These are phyloP conservation scores for Abrus precatorius DNA, from an alignment of 306 rosid species.

Conservation along the genomic window DNA sequence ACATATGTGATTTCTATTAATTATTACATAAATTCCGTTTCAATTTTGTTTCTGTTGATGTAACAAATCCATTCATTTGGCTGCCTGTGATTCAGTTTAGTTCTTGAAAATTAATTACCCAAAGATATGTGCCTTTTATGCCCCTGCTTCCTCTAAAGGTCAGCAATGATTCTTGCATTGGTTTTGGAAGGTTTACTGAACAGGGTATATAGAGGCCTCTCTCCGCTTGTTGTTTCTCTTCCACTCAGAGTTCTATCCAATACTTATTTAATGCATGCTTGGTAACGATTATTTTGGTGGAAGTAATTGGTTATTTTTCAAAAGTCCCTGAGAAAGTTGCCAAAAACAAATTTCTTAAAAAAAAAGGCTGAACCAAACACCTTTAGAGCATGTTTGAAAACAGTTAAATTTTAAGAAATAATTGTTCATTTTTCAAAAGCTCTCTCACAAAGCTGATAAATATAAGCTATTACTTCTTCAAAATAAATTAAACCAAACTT, in stretches of 20 bases:
- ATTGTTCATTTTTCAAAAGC: no score
- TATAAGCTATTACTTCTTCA: no score
- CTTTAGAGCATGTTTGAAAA: no score
- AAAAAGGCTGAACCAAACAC: no score
- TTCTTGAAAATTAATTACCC: background rate
- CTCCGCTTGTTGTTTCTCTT: background rate
- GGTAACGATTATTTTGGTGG: no score
- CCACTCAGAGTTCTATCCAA: background rate
- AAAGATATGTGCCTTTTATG: background rate
- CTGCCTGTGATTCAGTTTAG: background rate
- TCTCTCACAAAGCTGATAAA: no score
- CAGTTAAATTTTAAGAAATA: no score
- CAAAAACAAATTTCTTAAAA: no score
- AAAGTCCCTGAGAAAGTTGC: no score
- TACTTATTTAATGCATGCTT: background rate
- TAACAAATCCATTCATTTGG: background rate
- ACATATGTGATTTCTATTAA: conserved; percentile 9
- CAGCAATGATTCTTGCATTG: background rate
- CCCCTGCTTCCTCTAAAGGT: background rate
- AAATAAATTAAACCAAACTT: no score
- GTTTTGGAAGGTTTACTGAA: conserved; percentile 26
- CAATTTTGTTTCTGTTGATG: background rate
- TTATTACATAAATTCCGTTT: background rate
- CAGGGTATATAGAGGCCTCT: conserved; percentile 16
- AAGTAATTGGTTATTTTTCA: no score